Evolutionary conservation across 371 early-diverging fungal species (phyloP).

Genomic region (Rhizopus arrhizus): DNA sequence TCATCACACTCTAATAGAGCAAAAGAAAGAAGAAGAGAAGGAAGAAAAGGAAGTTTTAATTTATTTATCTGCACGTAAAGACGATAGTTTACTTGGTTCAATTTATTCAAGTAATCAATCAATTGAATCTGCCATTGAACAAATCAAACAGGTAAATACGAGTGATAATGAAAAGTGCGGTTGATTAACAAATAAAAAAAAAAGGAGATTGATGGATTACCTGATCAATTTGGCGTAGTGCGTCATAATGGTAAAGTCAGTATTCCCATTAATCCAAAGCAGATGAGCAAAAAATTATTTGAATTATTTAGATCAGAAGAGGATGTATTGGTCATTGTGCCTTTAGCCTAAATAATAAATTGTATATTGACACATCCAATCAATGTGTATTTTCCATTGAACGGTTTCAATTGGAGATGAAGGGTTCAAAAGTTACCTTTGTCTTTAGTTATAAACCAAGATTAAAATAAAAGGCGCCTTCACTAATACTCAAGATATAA

Average conservation of each 20-base stretch:
- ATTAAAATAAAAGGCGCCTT: neutral
- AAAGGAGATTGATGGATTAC: slow-evolving; percentile 66
- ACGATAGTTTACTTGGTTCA: slow-evolving; percentile 55
- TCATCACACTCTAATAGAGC: neutral
- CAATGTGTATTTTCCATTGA: neutral
- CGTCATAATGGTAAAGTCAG: slow-evolving; percentile 65
- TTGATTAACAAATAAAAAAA: neutral
- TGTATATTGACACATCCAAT: too few species aligned
- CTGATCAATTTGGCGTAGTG: slow-evolving; percentile 51
- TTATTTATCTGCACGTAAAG: slow-evolving; percentile 42
- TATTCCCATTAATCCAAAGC: slow-evolving; percentile 67
- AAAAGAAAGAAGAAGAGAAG: neutral
- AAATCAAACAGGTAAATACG: slow-evolving; percentile 48
- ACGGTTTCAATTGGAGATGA: neutral
- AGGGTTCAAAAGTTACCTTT: neutral
- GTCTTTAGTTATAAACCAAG: neutral
- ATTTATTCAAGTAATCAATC: slow-evolving; percentile 57
- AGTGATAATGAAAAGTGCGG: neutral
- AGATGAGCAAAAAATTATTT: slow-evolving; percentile 54
- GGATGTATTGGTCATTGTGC: slow-evolving; percentile 55
- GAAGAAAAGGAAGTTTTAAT: slow-evolving; percentile 55
- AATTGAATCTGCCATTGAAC: slow-evolving; percentile 44
- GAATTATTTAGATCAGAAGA: slow-evolving; percentile 58
- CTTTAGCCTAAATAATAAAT: slow-evolving; percentile 9
- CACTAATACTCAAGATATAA: slow-evolving; percentile 1